phyloP scores from a whole-genome alignment of 1,284 basidiomycete genomes.

The Apiotrichum laibachii region DNA sequence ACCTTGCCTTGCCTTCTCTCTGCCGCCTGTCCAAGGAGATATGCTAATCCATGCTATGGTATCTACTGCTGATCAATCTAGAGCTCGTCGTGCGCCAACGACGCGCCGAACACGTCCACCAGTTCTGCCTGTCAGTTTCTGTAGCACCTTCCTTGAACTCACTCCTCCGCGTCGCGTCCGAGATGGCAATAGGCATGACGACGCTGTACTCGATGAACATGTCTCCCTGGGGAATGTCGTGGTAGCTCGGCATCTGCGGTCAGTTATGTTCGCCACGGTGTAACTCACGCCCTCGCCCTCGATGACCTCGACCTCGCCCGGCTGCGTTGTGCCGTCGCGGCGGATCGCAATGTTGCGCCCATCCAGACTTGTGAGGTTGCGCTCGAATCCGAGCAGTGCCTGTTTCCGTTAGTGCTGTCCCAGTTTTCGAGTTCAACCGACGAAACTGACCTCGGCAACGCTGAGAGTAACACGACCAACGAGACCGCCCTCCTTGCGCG shows the following conservation, averaged over 20 bases:
- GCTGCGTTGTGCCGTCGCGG: constrained; percentile 80
- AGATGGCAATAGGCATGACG: constrained; percentile 71
- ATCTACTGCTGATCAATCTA: neutral
- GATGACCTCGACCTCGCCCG: constrained; percentile 83
- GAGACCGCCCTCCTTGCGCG: constrained; percentile 79
- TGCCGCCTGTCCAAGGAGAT: neutral
- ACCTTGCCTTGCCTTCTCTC: no score
- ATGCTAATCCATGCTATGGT: constrained; percentile 2
- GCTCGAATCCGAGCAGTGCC: constrained; percentile 53
- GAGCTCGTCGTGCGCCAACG: neutral
- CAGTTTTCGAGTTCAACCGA: neutral
- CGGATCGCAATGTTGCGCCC: constrained; percentile 72
- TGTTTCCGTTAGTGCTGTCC: constrained; percentile 13
- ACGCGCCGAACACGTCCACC: constrained; percentile 13
- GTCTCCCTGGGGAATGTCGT: constrained; percentile 66
- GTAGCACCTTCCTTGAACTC: constrained; percentile 16
- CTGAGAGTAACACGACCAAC: constrained; percentile 88
- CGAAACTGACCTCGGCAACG: constrained; percentile 73
- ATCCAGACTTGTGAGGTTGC: constrained; percentile 84
- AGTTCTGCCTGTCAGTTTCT: constrained; percentile 9
- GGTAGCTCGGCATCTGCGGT: constrained; percentile 68
- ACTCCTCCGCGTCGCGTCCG: constrained; percentile 67
- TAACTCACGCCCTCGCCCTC: constrained; percentile 67
- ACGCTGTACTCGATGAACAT: constrained; percentile 89
- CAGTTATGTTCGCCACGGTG: neutral